Evolutionary conservation across 1,139 yeast genomes (phyloP), one percentile per base, ranked within the genome.

Genomic region (Nakaseomyces nivariensis): DNA sequence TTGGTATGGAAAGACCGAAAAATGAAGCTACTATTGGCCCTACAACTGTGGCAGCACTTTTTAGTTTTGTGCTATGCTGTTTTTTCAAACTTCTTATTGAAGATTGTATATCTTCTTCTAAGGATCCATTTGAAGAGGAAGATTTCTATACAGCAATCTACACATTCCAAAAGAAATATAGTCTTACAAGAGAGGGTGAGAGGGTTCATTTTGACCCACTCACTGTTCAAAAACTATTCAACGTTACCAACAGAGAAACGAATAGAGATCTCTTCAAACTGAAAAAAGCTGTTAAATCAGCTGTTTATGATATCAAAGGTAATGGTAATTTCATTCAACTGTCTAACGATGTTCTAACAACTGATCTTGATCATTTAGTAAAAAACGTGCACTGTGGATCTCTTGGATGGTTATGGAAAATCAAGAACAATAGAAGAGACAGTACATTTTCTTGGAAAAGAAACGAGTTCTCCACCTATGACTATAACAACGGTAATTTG

Each of bases 71-170:
- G 0, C 67, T 84, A 22, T 81, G 89, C 54, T 74, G 85, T 40
- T 77, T 82, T 52, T 73, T 83, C 50, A 75, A 95, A 51, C 65
- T 90, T 38, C 75, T 84, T 40, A 70, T 81, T n/a, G 83, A 87
- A 1, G 85, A 85, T 33, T 79, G 88, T 54, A 86, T 82, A 55
- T 41, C 44, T 4, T 81, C 84, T 2, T 90, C 96, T 0, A 89
- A 88, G 61, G 97, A 90, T 62, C 89, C 95, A 0, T 82, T 84
- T 63, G 95, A 87, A 57, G 81, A 81, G 51, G 85, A 82, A 51
- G 76, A 75, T 52, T 81, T 81, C 54, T 74, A 81, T 48, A 67
- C 82, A 47, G 82, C 85, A 2, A 79, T 84, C 49, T 71, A 72
- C 49, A 79, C 77, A 54, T 85, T 85, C 61, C 94, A 85, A 62